Evolutionary conservation across 2,329 filamentous ascomycete species (phyloP).

Genomic region (Hymenoscyphus scutula): DNA sequence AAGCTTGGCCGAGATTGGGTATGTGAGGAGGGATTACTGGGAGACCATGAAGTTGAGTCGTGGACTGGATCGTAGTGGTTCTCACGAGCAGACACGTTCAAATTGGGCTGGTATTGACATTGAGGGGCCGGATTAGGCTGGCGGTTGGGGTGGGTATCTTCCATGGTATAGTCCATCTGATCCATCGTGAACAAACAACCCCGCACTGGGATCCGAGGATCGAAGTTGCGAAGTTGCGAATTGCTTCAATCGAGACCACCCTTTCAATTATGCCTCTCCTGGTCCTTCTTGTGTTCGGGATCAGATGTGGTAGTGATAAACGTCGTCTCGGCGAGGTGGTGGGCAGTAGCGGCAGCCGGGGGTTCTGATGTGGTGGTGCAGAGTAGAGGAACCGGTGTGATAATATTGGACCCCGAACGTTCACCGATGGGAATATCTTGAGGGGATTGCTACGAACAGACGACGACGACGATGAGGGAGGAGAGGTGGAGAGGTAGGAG

Average conservation of each 20-base stretch:
- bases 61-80: slow-evolving; percentile 32
- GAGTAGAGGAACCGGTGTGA: neutral
- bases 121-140: slow-evolving; percentile 15
- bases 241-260: neutral
- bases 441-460: neutral
- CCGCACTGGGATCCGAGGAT: slow-evolving; percentile 14
- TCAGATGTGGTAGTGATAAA: neutral
- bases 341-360: slow-evolving; percentile 8
- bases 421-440: neutral
- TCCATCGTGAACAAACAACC: slow-evolving; percentile 24
- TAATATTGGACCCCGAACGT: neutral
- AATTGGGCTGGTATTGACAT: slow-evolving; percentile 23
- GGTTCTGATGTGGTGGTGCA: neutral
- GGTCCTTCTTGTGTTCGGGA: neutral
- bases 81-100: slow-evolving; percentile 22
- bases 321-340: neutral
- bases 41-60: slow-evolving; percentile 20
- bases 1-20: slow-evolving; percentile 14
- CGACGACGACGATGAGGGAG: neutral
- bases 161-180: slow-evolving; percentile 31
- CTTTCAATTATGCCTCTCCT: neutral
- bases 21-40: slow-evolving; percentile 15
- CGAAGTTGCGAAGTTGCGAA: slow-evolving; percentile 5
- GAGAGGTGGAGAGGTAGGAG: neutral
- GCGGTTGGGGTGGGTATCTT: slow-evolving; percentile 16